Conservation (phyloP, 2,329 filamentous ascomycete genomes). For the Periglandula ipomoeae region DNA sequence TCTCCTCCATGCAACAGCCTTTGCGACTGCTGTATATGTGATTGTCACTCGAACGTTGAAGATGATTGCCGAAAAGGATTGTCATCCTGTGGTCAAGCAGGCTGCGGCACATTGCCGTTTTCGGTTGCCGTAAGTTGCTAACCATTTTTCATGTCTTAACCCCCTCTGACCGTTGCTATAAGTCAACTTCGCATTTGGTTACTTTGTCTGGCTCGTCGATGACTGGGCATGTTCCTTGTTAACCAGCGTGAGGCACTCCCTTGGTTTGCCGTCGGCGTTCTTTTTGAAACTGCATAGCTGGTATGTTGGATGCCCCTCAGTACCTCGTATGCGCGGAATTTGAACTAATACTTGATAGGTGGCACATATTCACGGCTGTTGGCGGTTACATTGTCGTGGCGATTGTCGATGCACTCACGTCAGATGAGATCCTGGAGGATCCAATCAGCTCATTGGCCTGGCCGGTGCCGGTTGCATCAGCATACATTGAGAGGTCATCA, state of each 20-base stretch:
- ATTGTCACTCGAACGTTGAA: conserved; percentile 21
- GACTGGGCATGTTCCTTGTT: conserved; percentile 23
- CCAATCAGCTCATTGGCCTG: conserved; percentile 21
- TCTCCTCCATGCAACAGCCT: conserved; percentile 26
- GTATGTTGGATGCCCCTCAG: conserved; percentile 16
- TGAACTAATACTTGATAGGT: conserved; percentile 18
- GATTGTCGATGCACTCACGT: conserved; percentile 26
- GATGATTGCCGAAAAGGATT: conserved; percentile 23
- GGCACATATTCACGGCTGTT: conserved; percentile 32
- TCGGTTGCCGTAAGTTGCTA: conserved; percentile 13
- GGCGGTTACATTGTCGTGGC: conserved; percentile 31
- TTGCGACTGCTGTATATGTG: conserved; percentile 24
- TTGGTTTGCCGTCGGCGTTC: conserved; percentile 29
- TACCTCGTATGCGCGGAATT: not conserved
- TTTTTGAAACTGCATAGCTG: conserved; percentile 32
- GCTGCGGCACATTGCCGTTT: conserved; percentile 11
- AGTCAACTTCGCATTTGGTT: conserved; percentile 29
- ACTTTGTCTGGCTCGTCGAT: conserved; percentile 30
- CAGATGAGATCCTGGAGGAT: conserved; percentile 23
- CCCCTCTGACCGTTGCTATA: not conserved
- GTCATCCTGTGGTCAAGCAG: conserved; percentile 16
- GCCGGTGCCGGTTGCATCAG: conserved; percentile 20
- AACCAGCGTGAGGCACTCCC: conserved; percentile 15
- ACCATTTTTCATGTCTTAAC: not conserved
- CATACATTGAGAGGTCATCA: too few species aligned